Evolutionary conservation across 208 protist species (phyloP).

Genomic region (Crithidia fasciculata): DNA sequence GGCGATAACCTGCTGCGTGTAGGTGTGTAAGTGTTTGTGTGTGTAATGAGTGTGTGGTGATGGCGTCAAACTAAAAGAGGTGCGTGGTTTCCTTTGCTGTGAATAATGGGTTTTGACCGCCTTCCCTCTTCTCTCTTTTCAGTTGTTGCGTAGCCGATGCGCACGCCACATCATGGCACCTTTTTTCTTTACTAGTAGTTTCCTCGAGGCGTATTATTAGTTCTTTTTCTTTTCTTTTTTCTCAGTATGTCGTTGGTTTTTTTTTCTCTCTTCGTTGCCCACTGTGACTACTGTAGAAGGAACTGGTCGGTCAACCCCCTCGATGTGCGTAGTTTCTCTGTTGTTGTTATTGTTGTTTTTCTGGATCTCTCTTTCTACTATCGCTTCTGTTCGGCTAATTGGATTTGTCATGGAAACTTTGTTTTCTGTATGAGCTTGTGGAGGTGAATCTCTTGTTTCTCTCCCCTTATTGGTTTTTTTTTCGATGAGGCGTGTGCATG

Average conservation of each 20-base stretch:
- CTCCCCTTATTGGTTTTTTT: background rate
- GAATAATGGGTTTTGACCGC: background rate
- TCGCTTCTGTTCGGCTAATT: too few species aligned
- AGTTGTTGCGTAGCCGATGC: too few species aligned
- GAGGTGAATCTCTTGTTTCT: background rate
- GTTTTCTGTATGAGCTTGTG: background rate
- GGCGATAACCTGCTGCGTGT: background rate
- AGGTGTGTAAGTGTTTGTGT: slow-evolving; percentile 10
- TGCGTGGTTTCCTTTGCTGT: background rate
- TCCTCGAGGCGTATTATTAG: background rate
- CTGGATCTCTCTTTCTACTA: too few species aligned
- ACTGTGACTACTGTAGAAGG: too few species aligned
- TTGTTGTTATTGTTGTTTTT: background rate
- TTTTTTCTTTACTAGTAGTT: background rate
- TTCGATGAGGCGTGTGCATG: background rate
- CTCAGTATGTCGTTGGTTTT: too few species aligned
- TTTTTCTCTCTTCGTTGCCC: too few species aligned
- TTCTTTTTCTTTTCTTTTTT: background rate
- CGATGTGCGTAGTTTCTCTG: too few species aligned
- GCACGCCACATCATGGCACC: too few species aligned
- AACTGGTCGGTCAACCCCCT: too few species aligned
- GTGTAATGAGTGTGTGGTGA: too few species aligned
- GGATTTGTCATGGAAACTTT: too few species aligned
- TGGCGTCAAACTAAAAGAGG: too few species aligned
- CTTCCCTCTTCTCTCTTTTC: background rate